These are phyloP conservation scores for Neurospora pannonica DNA, from an alignment of 495 filamentous ascomycete species.

Conservation along the genomic window DNA sequence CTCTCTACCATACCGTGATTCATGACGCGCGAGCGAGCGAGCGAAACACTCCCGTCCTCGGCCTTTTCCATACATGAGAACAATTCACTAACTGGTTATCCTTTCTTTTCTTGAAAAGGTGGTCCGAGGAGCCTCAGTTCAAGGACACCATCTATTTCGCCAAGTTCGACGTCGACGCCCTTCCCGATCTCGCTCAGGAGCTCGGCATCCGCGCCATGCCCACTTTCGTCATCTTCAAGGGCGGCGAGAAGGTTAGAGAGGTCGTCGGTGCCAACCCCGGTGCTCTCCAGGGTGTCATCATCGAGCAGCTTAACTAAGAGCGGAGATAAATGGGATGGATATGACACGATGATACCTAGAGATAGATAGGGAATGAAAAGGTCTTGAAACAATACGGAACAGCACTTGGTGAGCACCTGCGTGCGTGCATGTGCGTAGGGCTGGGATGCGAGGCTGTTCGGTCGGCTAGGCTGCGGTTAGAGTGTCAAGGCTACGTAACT, in stretches of 20 bases:
- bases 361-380: background rate
- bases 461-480: background rate
- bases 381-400: background rate
- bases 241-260: constrained; percentile 52
- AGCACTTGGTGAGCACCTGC: background rate
- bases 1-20: background rate
- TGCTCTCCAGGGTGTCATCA: background rate
- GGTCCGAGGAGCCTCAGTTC: constrained; percentile 41
- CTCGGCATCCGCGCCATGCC: constrained; percentile 91
- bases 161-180: constrained; percentile 89
- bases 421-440: background rate
- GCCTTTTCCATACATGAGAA: background rate
- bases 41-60: background rate
- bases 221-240: constrained; percentile 80
- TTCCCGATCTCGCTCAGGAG: constrained; percentile 65
- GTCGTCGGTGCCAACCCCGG: constrained; percentile 75
- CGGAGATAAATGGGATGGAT: background rate
- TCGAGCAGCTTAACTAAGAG: background rate
- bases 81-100: background rate
- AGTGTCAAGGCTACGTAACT: background rate
- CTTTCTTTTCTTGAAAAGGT: constrained; percentile 24
- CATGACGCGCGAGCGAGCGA: background rate
- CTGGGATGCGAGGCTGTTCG: background rate
- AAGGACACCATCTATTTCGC: constrained; percentile 54
- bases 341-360: background rate